Conservation (phyloP, 1,284 basidiomycete genomes). For the Rhizoctonia solani region DNA sequence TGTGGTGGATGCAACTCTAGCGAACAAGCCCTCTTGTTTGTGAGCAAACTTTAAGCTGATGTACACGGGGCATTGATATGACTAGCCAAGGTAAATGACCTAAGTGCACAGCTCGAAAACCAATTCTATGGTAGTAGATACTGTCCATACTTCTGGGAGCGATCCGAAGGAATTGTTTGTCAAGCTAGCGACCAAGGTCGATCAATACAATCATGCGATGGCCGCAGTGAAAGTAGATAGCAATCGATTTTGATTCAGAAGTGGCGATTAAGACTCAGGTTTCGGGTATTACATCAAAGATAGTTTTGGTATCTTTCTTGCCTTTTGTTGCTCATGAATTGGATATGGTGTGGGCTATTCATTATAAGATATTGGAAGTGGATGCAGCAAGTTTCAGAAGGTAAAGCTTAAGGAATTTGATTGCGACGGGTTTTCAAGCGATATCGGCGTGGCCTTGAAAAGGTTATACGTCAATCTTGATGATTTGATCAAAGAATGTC, state of each 20-base stretch:
- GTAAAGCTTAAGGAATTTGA: constrained; percentile 25
- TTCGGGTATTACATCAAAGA: constrained; percentile 13
- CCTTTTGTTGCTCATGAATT: too few relatives aligned
- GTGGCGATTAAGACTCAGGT: constrained; percentile 4
- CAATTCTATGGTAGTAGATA: not conserved
- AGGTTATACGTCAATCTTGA: constrained; percentile 15
- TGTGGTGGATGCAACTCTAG: constrained; percentile 18
- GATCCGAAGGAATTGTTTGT: constrained; percentile 10
- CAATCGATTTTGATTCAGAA: not conserved
- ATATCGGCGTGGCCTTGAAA: constrained; percentile 28
- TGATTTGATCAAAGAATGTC: constrained; percentile 11
- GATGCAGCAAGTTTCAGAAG: constrained; percentile 30
- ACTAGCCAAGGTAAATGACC: constrained; percentile 1
- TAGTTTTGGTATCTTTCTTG: constrained; percentile 11
- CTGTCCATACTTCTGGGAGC: not conserved
- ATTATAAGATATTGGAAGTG: constrained; percentile 13
- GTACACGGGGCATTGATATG: constrained; percentile 1
- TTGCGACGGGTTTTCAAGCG: constrained; percentile 12
- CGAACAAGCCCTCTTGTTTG: not conserved
- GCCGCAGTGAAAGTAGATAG: not conserved
- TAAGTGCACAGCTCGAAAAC: not conserved
- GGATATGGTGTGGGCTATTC: not conserved
- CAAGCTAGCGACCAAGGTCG: constrained; percentile 6
- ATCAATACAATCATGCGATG: not conserved
- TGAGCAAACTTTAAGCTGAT: not conserved